Percentiles rank a stretch among this genome's conserved stretches.
Evolutionary conservation across 2,329 filamentous ascomycete genomes (phyloP).

Genomic region (Pseudofabraea citricarpa): DNA sequence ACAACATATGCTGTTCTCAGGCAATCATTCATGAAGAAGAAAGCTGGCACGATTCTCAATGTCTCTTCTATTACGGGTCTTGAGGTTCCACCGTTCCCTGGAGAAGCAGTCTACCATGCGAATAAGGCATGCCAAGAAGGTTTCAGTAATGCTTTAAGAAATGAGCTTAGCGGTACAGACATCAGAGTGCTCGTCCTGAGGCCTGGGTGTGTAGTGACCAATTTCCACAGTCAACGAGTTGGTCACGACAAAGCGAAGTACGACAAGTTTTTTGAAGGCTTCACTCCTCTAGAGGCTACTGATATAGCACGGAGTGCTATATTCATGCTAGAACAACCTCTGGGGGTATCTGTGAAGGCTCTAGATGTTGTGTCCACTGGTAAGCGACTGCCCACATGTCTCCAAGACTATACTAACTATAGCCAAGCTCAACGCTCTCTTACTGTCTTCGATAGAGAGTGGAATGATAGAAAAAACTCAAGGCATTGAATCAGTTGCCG

Average conservation of each 20-base stretch:
- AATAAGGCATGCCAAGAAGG: conserved; percentile 42
- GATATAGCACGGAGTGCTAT: conserved; percentile 38
- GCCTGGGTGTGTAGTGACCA: conserved; percentile 41
- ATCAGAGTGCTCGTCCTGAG: conserved; percentile 41
- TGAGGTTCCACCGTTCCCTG: conserved; percentile 42
- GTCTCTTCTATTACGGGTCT: conserved; percentile 41
- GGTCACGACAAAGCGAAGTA: conserved; percentile 37
- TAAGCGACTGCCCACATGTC: not conserved
- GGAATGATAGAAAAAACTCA: not conserved
- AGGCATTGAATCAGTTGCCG: too few relatives aligned
- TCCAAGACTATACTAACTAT: not conserved
- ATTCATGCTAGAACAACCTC: conserved; percentile 37
- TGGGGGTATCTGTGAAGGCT: conserved; percentile 38
- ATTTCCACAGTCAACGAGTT: conserved; percentile 43
- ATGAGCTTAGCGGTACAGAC: conserved; percentile 40
- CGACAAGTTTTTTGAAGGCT: conserved; percentile 40
- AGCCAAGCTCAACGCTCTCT: not conserved
- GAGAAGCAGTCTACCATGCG: conserved; percentile 44
- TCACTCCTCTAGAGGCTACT: conserved; percentile 35
- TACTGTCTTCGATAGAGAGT: not conserved
- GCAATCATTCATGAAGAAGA: conserved; percentile 32
- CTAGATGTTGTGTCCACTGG: conserved; percentile 41
- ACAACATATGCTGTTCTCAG: conserved; percentile 40
- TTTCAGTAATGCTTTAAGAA: conserved; percentile 43
- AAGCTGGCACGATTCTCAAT: conserved; percentile 41